Base-by-base conservation (phyloP, 345 rosid species). In the Firmiana major region DNA sequence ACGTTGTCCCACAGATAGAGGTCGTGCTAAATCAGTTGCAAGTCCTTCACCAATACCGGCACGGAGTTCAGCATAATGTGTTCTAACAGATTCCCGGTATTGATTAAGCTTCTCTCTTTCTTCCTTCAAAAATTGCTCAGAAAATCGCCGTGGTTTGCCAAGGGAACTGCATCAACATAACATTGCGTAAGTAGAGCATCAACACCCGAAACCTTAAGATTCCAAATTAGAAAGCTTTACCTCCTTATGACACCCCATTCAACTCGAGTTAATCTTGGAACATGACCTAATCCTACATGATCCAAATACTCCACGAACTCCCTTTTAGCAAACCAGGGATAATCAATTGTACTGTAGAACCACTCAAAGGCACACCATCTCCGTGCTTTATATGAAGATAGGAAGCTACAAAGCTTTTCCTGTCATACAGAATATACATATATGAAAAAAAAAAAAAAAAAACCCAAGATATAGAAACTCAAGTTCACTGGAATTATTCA, bases 181-280 rank as follows among this genome's bases (percentile, higher is more conserved):
- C 69, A 78, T 57, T 43, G 5, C 19, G 12, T 67, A 55, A 78
- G 22, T 69, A 22, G 60, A 78, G 76, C 9, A 45, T 42, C 17
- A 31, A 24, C 38, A n/a, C 38, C 63, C n/a, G 26, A 71, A 71
- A 38, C 38, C 43, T 55, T 73, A 58, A 49, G 51, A 72, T 38
- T 72, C 22, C 2, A 19, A 46, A 78, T 54, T 60, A 81, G 71
- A 79, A 81, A 71, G 49, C 71, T 10, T 24, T 74, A 90, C 94
- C 94, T 89, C 79, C 92, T 81, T 79, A 92, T 89, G 87, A 92
- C 97, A 80, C 97, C 97, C 97, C 97, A 92, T 83, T 92, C 97
- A 75, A 90, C 88, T 60, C 92, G 94, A 73, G 97, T 90, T 85
- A 92, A 79, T 80, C 92, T 86, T 55, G 97, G 94, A 78, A 92